Percentiles rank a stretch among this genome's conserved stretches.
phyloP scores from a whole-genome alignment of 768 basidiomycete species.

The Tylopilus sp. region DNA sequence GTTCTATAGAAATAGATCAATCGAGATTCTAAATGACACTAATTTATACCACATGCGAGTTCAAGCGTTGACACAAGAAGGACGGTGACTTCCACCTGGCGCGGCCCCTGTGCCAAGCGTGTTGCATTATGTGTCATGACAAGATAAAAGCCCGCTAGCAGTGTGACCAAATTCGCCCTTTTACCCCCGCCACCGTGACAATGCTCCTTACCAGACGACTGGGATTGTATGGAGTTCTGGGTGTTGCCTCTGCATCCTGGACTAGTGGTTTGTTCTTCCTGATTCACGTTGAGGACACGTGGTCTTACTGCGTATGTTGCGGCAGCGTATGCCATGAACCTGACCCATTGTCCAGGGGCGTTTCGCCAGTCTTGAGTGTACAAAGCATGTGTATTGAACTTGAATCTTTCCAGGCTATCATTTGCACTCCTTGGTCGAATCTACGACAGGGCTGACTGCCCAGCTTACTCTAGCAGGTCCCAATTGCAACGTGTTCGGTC shows the following conservation, averaged over 20 bases:
- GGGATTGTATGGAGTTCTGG: background rate
- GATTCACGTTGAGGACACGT: background rate
- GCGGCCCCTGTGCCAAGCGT: background rate
- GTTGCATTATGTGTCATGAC: background rate
- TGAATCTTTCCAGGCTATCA: constrained; percentile 44
- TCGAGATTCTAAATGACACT: background rate
- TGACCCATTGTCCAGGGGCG: constrained; percentile 28
- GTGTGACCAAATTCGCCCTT: no score
- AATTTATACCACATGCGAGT: background rate
- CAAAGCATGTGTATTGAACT: background rate
- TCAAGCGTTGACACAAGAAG: background rate
- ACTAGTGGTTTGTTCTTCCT: background rate
- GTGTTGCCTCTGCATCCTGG: background rate
- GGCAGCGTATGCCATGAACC: constrained; percentile 22
- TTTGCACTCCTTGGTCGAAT: constrained; percentile 41
- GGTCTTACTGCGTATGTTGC: background rate
- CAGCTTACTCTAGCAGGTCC: constrained; percentile 49
- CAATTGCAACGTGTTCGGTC: constrained; percentile 62
- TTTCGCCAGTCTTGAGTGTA: background rate
- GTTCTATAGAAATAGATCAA: background rate
- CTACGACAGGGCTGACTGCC: constrained; percentile 47
- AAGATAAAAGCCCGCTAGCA: background rate
- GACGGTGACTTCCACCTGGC: background rate
- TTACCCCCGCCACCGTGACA: background rate
- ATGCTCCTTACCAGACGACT: background rate